These are phyloP conservation scores for Lyophyllum decastes DNA, from an alignment of 768 basidiomycete species.

Conservation along the genomic window DNA sequence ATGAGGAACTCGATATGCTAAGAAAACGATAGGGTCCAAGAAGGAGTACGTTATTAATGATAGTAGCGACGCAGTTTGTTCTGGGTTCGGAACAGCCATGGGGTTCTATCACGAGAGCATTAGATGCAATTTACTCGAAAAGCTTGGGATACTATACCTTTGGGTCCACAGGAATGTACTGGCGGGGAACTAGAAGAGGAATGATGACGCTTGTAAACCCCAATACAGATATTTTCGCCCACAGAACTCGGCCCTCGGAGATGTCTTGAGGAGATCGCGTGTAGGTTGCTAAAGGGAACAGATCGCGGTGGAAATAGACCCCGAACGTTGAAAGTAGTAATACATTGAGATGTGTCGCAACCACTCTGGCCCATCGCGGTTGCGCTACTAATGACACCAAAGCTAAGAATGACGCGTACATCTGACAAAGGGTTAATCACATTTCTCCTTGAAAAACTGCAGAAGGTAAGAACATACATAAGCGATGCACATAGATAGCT, in stretches of 20 bases:
- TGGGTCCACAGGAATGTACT: conserved; percentile 60
- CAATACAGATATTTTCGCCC: conserved; percentile 53
- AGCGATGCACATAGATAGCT: conserved; percentile 30
- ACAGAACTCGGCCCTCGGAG: conserved; percentile 48
- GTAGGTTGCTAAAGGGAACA: conserved; percentile 62
- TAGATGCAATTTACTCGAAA: not conserved
- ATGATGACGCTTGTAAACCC: conserved; percentile 44
- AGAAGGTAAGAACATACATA: conserved; percentile 24
- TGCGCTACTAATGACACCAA: conserved; percentile 39
- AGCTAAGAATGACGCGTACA: conserved; percentile 47
- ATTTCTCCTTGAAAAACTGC: not conserved
- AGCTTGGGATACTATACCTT: conserved; percentile 23
- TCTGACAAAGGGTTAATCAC: conserved; percentile 24
- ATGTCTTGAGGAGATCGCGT: conserved; percentile 49
- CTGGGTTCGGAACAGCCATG: conserved; percentile 38
- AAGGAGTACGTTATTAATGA: conserved; percentile 49
- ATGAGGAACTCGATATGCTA: conserved; percentile 47
- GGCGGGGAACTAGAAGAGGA: conserved; percentile 56
- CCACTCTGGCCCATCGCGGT: conserved; percentile 35
- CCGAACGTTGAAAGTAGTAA: conserved; percentile 48
- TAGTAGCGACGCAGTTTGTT: conserved; percentile 52
- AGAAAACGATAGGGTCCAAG: conserved; percentile 52
- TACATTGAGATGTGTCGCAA: conserved; percentile 46
- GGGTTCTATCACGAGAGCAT: conserved; percentile 29
- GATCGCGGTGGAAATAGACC: conserved; percentile 57